phyloP scores from a whole-genome alignment of 78 protist genomes.

The Dictyostelium discoideum region dicty_2.7 NC_007089.4:3459501-3460000 shows the following conservation, averaged over 20 bases:
- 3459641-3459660: conserved; percentile 13
- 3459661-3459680: not conserved
- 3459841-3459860: not conserved
- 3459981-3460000: conserved; percentile 14
- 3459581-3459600: not conserved
- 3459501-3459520: not conserved
- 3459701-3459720: conserved; percentile 25
- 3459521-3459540: too few species aligned
- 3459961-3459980: conserved; percentile 46
- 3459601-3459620: conserved; percentile 22
- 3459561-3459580: not conserved
- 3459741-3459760: conserved; percentile 50
- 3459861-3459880: conserved; percentile 21
- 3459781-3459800: conserved; percentile 33
- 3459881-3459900: conserved; percentile 54
- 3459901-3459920: conserved; percentile 42
- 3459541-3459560: too few species aligned
- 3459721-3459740: conserved; percentile 4
- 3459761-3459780: conserved; percentile 3
- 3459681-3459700: not conserved
- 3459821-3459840: conserved; percentile 76
- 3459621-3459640: conserved; percentile 57
- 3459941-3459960: conserved; percentile 61
- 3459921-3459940: not conserved
- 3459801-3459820: conserved; percentile 71